Evolutionary conservation across 352 stramenopile species (phyloP).

Genomic region (Phytopythium delawarense): DNA sequence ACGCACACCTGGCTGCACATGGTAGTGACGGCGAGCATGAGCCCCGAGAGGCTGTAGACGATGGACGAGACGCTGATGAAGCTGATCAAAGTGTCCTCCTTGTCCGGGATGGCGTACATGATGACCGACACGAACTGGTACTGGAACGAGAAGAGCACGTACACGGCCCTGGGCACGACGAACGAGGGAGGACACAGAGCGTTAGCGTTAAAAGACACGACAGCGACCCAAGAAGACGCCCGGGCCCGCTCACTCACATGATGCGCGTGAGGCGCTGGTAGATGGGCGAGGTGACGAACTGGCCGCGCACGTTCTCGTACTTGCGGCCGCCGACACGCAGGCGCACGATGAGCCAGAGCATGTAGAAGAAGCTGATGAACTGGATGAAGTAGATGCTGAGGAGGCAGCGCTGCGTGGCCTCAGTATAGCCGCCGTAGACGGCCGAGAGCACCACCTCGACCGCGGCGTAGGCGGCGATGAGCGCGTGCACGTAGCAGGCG

Average conservation of each 20-base stretch:
- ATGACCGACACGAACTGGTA: constrained; percentile 47
- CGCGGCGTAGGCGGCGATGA: constrained; percentile 4
- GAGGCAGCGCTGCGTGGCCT: constrained; percentile 8
- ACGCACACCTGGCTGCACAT: constrained; percentile 52
- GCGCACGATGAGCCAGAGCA: constrained; percentile 8
- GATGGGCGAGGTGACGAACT: constrained; percentile 18
- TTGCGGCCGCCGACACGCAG: constrained; percentile 12
- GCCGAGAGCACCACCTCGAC: constrained; percentile 1
- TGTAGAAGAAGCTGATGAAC: constrained; percentile 12
- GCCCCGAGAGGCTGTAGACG: constrained; percentile 33
- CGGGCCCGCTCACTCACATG: constrained; percentile 8
- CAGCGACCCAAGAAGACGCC: too few relatives aligned
- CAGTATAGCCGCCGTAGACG: constrained; percentile 7
- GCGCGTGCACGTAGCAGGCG: constrained; percentile 5
- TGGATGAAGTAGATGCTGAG: constrained; percentile 10
- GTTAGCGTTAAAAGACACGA: background rate
- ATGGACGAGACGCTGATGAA: constrained; percentile 38
- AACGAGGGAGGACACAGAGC: background rate
- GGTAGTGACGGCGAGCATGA: constrained; percentile 34
- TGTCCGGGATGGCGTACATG: constrained; percentile 27
- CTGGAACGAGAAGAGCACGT: constrained; percentile 44
- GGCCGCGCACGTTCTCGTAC: constrained; percentile 16
- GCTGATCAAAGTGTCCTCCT: constrained; percentile 16
- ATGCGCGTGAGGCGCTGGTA: constrained; percentile 23
- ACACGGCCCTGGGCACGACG: constrained; percentile 7